Evolutionary conservation across 176 grass and related monocot genomes (phyloP).

Genomic region (Avena atlantica): DNA sequence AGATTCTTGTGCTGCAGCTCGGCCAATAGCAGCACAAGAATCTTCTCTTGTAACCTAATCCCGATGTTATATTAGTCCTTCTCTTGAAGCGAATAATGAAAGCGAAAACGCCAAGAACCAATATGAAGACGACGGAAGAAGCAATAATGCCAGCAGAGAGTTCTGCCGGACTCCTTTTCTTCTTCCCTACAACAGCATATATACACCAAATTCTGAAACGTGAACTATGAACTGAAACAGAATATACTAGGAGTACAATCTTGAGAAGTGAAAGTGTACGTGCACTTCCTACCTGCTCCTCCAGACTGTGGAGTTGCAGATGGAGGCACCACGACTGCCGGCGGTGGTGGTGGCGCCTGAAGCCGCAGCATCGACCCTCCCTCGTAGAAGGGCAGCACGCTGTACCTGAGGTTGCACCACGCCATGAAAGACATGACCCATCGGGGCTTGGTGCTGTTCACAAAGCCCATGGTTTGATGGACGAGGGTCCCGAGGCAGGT

Average conservation of each 20-base stretch:
- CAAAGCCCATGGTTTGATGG: rapidly evolving
- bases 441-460: background rate
- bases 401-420: slow-evolving; percentile 42
- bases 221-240: background rate
- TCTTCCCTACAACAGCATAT: slow-evolving; percentile 46
- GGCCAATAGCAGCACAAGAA: slow-evolving; percentile 41
- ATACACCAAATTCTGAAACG: background rate
- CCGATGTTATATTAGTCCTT: too few species aligned
- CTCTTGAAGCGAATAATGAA: slow-evolving; percentile 37
- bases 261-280: background rate
- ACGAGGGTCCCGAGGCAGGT: slow-evolving; percentile 23
- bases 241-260: background rate
- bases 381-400: slow-evolving; percentile 19
- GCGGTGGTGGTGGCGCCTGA: slow-evolving; percentile 29
- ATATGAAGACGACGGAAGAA: slow-evolving; percentile 35
- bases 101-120: slow-evolving; percentile 34
- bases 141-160: slow-evolving; percentile 26
- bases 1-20: slow-evolving; percentile 70
- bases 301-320: background rate
- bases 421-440: background rate
- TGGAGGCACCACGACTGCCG: background rate
- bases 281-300: background rate
- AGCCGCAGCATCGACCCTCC: slow-evolving; percentile 31
- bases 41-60: too few species aligned
- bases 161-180: slow-evolving; percentile 24